These are phyloP conservation scores for Epichloe glyceriae DNA, from an alignment of 2,329 filamentous ascomycete genomes.

Conservation along the genomic window DNA sequence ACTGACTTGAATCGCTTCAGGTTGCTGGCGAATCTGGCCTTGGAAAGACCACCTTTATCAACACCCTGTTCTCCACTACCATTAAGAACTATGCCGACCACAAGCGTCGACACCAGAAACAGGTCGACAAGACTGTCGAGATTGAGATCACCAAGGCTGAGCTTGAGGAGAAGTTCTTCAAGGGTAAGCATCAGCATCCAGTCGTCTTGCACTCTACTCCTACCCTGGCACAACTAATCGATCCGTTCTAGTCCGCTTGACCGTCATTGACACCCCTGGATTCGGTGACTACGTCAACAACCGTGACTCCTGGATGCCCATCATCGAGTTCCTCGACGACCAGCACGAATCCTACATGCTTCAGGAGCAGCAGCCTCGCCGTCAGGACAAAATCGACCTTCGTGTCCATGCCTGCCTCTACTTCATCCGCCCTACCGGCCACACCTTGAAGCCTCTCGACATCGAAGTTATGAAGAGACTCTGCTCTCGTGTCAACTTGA, in stretches of 20 bases:
- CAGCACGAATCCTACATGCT: constrained; percentile 99
- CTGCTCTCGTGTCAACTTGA: constrained; percentile 94
- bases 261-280: constrained; percentile 96
- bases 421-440: constrained; percentile 97
- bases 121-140: constrained; percentile 98
- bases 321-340: constrained; percentile 99
- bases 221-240: no score
- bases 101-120: constrained; percentile 98
- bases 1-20: constrained; percentile 30
- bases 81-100: constrained; percentile 99
- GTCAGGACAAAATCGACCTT: constrained; percentile 97
- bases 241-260: constrained; percentile 64
- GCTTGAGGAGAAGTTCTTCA: constrained; percentile 99
- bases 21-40: constrained; percentile 96
- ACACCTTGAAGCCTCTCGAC: constrained; percentile 95
- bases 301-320: constrained; percentile 98
- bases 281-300: constrained; percentile 99
- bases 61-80: constrained; percentile 98
- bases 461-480: constrained; percentile 99
- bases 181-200: constrained; percentile 49
- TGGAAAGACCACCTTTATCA: constrained; percentile 99
- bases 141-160: constrained; percentile 99
- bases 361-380: constrained; percentile 97
- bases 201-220: neutral
- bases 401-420: constrained; percentile 97